phyloP scores from a whole-genome alignment of 805 yeast genomes.

The Zygosaccharomyces gambellarensis region DNA sequence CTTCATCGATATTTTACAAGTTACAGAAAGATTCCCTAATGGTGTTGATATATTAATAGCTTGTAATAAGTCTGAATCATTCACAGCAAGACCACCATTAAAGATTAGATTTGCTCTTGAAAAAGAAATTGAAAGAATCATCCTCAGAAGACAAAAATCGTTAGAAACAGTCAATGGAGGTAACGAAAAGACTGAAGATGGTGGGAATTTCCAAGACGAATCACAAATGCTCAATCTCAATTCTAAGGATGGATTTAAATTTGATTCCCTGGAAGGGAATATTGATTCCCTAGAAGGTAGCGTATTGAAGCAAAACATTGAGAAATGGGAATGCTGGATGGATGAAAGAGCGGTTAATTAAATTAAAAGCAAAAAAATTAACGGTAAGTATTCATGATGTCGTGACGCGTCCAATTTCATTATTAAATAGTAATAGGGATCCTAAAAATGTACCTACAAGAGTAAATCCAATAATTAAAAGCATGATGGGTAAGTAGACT shows the following conservation, averaged over 20 bases:
- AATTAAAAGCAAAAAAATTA: not conserved
- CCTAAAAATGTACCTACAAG: slow-evolving; percentile 31
- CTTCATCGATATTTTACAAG: slow-evolving; percentile 52
- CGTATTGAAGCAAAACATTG: slow-evolving; percentile 50
- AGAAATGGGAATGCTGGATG: slow-evolving; percentile 73
- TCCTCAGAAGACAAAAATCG: slow-evolving; percentile 42
- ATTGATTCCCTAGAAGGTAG: slow-evolving; percentile 72
- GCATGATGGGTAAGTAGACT: slow-evolving; percentile 28
- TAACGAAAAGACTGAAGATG: slow-evolving; percentile 22
- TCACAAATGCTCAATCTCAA: slow-evolving; percentile 19
- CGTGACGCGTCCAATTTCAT: not conserved
- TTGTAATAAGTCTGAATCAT: slow-evolving; percentile 80
- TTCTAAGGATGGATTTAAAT: slow-evolving; percentile 45
- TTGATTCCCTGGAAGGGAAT: slow-evolving; percentile 66
- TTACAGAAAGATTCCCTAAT: slow-evolving; percentile 56
- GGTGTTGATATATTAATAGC: slow-evolving; percentile 75
- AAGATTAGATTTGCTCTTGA: slow-evolving; percentile 60
- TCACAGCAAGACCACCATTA: slow-evolving; percentile 68
- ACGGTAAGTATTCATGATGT: not conserved
- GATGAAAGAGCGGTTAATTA: slow-evolving; percentile 65
- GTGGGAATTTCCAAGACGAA: slow-evolving; percentile 22
- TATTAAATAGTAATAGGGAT: slow-evolving; percentile 13
- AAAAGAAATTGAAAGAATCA: slow-evolving; percentile 51
- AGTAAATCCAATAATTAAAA: slow-evolving; percentile 25
- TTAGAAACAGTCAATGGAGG: slow-evolving; percentile 42